Conservation (phyloP, 495 filamentous ascomycete species). For the Aspergillus sparsus region DNA sequence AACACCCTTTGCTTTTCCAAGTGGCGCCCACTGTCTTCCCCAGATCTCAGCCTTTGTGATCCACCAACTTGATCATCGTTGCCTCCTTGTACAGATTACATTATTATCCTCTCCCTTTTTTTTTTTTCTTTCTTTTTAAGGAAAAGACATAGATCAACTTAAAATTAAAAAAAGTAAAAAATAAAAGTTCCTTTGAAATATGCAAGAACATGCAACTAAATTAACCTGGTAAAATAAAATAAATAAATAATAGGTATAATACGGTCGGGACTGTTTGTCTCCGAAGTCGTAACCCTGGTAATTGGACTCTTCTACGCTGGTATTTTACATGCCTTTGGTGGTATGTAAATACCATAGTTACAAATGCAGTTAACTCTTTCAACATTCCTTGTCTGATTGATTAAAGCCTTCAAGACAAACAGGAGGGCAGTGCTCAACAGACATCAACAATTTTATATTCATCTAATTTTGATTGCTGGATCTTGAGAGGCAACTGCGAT, state of each 20-base stretch:
- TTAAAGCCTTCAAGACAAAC: neutral
- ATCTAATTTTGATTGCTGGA: no score
- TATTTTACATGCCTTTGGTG: constrained; percentile 29
- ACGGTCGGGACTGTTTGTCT: no score
- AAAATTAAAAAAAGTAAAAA: neutral
- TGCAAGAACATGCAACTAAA: no score
- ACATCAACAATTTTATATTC: neutral
- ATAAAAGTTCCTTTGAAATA: no score
- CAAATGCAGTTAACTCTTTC: neutral
- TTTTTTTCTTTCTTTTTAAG: neutral
- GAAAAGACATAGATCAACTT: constrained; percentile 9
- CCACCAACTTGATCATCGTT: constrained; percentile 18
- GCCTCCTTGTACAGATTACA: no score
- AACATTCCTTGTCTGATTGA: neutral
- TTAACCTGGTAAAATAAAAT: no score
- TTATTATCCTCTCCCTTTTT: constrained; percentile 4
- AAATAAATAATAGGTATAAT: no score
- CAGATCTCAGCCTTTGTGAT: constrained; percentile 28
- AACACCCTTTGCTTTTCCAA: neutral
- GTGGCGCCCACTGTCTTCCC: constrained; percentile 19
- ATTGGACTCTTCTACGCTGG: neutral
- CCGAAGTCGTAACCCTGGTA: no score
- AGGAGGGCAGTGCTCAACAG: neutral
- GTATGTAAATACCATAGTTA: constrained; percentile 34
- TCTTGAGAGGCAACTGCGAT: no score